Conservation (phyloP, 148 eudicot genomes). For the Gaultheria prostrata region DNA sequence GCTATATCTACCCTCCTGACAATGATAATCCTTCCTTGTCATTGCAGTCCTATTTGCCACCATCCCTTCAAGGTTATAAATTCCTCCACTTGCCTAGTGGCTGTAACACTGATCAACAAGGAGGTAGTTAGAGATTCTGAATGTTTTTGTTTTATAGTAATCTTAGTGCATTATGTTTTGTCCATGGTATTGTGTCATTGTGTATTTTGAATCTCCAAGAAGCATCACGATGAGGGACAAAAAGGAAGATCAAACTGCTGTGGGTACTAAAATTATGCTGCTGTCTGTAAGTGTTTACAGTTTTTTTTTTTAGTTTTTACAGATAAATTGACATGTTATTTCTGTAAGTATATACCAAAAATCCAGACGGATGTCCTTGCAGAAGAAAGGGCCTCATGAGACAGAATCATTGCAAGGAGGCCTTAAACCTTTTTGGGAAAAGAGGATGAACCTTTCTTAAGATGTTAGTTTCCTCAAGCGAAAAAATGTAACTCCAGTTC, state of each 20-base stretch:
- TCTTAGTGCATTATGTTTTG: neutral
- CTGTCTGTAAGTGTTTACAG: neutral
- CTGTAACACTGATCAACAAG: conserved; percentile 13
- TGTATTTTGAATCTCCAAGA: neutral
- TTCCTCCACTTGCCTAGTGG: conserved; percentile 64
- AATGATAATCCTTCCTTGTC: conserved; percentile 35
- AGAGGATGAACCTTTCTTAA: neutral
- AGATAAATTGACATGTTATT: neutral
- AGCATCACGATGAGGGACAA: neutral
- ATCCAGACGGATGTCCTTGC: neutral
- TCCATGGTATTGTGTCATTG: neutral
- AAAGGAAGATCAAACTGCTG: neutral
- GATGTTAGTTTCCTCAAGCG: neutral
- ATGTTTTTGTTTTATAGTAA: neutral
- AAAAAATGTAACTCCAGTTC: too few relatives aligned
- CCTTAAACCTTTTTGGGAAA: neutral
- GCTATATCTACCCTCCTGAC: conserved; percentile 75
- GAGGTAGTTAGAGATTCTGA: neutral
- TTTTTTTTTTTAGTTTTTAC: neutral
- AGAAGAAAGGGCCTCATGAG: neutral
- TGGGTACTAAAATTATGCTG: neutral
- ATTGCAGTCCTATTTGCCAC: conserved; percentile 58
- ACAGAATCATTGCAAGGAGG: neutral
- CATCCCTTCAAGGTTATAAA: conserved; percentile 63
- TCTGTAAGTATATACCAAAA: neutral